These are phyloP conservation scores for Neurospora sp. DNA, from an alignment of 495 filamentous ascomycete species.

Conservation along the genomic window DNA sequence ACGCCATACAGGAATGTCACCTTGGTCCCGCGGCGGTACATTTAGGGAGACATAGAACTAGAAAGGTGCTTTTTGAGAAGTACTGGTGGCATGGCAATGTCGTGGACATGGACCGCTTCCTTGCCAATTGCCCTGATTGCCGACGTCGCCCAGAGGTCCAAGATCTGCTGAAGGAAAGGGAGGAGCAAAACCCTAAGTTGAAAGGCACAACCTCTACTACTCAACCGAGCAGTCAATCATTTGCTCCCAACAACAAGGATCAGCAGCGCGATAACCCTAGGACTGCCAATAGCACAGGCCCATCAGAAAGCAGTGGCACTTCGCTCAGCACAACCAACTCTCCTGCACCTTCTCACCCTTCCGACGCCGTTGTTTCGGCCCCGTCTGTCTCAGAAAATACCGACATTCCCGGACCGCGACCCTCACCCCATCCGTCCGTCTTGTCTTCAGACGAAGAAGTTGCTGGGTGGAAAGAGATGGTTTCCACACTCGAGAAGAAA, in stretches of 20 bases:
- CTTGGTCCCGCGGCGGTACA: neutral
- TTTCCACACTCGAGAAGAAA: constrained; percentile 2
- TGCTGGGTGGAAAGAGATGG: neutral
- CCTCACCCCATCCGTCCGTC: neutral
- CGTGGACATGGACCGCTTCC: neutral
- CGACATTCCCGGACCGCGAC: neutral
- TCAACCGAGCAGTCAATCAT: neutral
- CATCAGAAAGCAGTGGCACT: neutral
- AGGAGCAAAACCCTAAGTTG: neutral
- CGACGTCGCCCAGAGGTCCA: no score
- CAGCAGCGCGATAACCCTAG: neutral
- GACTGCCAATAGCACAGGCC: neutral
- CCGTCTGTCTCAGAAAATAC: neutral
- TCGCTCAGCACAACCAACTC: neutral
- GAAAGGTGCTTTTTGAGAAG: neutral
- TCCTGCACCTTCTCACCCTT: neutral
- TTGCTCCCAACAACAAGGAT: neutral
- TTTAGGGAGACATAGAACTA: neutral
- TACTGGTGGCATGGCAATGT: neutral
- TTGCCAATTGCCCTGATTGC: neutral
- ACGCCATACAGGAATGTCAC: neutral
- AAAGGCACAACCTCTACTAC: neutral
- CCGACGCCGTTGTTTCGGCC: neutral
- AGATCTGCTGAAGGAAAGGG: neutral
- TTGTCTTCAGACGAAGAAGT: neutral